Percentiles rank a stretch among this genome's conserved stretches.
These are phyloP conservation scores for Hypomontagnella monticulosa DNA, from an alignment of 495 filamentous ascomycete genomes.

Conservation along the genomic window DNA sequence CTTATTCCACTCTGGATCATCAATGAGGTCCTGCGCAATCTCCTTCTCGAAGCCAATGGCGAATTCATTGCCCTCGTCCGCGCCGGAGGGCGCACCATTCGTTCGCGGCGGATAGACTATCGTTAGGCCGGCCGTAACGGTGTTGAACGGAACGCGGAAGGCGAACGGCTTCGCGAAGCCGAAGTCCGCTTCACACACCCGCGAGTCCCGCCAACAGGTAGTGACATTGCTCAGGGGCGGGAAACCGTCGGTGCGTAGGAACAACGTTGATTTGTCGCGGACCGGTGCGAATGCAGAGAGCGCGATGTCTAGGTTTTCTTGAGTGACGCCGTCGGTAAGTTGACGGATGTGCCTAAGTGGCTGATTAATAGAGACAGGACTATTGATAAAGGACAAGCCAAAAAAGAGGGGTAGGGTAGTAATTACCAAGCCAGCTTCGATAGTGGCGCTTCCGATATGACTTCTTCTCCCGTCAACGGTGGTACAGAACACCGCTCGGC, in stretches of 20 bases:
- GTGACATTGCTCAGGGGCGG: constrained; percentile 36
- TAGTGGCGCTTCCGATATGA: constrained; percentile 48
- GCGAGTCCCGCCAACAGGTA: constrained; percentile 44
- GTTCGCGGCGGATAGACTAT: constrained; percentile 39
- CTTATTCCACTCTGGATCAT: constrained; percentile 49
- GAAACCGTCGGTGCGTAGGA: constrained; percentile 37
- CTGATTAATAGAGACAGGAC: too few relatives aligned
- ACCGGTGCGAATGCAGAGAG: constrained; percentile 44
- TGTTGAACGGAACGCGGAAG: constrained; percentile 37
- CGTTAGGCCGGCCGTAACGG: constrained; percentile 38
- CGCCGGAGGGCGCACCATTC: constrained; percentile 13
- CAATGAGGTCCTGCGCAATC: constrained; percentile 45
- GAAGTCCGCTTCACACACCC: constrained; percentile 35
- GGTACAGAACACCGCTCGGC: constrained; percentile 25
- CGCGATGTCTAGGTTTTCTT: constrained; percentile 45
- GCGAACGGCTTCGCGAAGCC: constrained; percentile 43
- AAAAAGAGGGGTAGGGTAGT: too few relatives aligned
- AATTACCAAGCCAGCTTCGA: constrained; percentile 41
- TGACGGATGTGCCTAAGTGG: constrained; percentile 47
- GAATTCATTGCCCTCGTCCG: constrained; percentile 55
- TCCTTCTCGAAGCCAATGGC: constrained; percentile 51
- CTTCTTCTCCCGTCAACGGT: constrained; percentile 37
- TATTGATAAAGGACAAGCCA: neutral
- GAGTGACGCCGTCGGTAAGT: constrained; percentile 49
- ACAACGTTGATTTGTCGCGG: constrained; percentile 47